Evolutionary conservation across 2,329 filamentous ascomycete species (phyloP).

Genomic region (Paecilomyces sp.): DNA sequence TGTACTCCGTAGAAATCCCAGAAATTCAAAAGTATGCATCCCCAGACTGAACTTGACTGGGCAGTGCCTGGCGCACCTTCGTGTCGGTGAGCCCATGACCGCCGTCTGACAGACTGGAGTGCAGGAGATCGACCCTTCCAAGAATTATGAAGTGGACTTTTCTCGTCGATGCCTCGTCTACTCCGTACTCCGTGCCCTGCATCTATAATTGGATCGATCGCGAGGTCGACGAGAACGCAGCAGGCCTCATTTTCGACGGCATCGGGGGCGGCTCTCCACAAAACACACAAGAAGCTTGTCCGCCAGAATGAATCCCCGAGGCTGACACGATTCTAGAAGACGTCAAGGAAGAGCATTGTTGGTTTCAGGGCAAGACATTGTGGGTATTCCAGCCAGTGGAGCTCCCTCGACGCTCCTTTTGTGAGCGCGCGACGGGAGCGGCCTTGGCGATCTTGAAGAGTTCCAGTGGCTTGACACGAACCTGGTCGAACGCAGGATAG

Average conservation of each 20-base stretch:
- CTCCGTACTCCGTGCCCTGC: not conserved
- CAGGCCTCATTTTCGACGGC: not conserved
- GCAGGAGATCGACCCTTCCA: not conserved
- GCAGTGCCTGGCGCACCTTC: not conserved
- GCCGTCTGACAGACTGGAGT: not conserved
- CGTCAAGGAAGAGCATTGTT: not conserved
- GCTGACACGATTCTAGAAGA: not conserved
- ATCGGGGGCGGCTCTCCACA: not conserved
- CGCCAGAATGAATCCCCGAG: not conserved
- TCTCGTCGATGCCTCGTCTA: not conserved
- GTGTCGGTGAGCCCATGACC: not conserved
- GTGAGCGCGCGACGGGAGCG: not conserved
- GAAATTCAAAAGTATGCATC: not conserved
- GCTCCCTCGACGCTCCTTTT: not conserved
- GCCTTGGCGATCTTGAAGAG: not conserved
- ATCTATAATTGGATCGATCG: not conserved
- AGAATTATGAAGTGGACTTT: not conserved
- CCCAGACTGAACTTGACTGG: not conserved
- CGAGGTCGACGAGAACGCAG: not conserved
- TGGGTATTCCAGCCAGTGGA: not conserved
- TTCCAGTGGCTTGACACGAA: not conserved
- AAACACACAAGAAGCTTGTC: not conserved
- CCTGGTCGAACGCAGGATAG: not conserved
- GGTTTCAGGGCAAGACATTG: not conserved
- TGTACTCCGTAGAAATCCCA: not conserved